phyloP scores from a whole-genome alignment of 2,329 filamentous ascomycete genomes.

The Ploettnerulaceae sp. region DNA sequence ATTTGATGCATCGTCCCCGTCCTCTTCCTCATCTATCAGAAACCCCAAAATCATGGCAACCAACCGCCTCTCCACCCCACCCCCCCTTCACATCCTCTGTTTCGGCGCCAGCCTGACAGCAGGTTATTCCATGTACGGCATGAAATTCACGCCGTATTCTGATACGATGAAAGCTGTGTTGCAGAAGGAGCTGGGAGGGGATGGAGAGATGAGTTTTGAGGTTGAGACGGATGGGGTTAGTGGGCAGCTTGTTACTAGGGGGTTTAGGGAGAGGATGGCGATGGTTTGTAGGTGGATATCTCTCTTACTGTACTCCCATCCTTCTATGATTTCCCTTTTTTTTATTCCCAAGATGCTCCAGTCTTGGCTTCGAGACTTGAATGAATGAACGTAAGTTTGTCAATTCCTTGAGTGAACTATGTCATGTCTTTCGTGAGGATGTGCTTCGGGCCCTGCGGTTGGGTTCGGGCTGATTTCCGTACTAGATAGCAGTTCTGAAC shows the following conservation, averaged over 20 bases:
- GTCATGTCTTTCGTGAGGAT: background rate
- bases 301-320: background rate
- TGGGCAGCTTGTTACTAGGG: conserved; percentile 21
- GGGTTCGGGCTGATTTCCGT: no score
- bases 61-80: background rate
- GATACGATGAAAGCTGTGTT: conserved; percentile 44
- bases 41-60: no score
- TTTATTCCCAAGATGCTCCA: no score
- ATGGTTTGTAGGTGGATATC: conserved; percentile 12
- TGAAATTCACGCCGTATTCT: conserved; percentile 48
- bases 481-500: conserved; percentile 1
- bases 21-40: no score
- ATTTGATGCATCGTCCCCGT: no score
- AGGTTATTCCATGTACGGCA: conserved; percentile 47
- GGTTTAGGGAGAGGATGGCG: conserved; percentile 19
- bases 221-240: conserved; percentile 22
- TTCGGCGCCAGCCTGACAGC: conserved; percentile 44
- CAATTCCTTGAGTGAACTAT: background rate
- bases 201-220: conserved; percentile 9
- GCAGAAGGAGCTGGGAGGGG: conserved; percentile 39
- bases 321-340: background rate
- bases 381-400: background rate
- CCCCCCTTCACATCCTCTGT: conserved; percentile 22
- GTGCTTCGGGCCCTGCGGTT: no score
- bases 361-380: no score